Conservation (phyloP, 768 basidiomycete species). For the Boletus reticuloceps region DNA sequence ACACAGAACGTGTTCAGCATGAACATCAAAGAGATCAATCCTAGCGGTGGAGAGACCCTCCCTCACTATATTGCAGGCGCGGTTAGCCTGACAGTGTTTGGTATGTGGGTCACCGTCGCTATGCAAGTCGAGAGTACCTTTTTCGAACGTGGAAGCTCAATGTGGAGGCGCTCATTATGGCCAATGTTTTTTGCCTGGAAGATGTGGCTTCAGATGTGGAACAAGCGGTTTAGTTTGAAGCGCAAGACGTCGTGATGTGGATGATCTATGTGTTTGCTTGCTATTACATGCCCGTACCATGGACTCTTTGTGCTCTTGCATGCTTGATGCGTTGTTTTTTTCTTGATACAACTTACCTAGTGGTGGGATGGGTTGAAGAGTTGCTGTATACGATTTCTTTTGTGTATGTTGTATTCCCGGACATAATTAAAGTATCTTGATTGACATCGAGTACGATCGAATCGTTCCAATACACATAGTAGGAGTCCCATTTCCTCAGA, state of each 20-base stretch:
- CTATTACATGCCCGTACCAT: no score
- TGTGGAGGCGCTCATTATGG: slow-evolving; percentile 24
- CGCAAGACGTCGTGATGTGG: slow-evolving; percentile 8
- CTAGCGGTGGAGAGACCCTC: slow-evolving; percentile 27
- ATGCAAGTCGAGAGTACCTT: slow-evolving; percentile 39
- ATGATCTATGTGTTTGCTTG: not conserved
- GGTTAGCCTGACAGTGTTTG: slow-evolving; percentile 45
- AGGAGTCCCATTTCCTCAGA: no score
- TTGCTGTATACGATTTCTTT: no score
- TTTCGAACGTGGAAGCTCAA: slow-evolving; percentile 11
- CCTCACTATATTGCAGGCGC: slow-evolving; percentile 40
- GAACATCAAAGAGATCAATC: slow-evolving; percentile 48
- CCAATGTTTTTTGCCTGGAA: slow-evolving; percentile 11
- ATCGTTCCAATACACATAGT: no score
- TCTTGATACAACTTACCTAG: no score
- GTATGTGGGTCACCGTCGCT: slow-evolving; percentile 55
- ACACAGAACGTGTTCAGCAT: slow-evolving; percentile 52
- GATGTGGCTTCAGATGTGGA: not conserved
- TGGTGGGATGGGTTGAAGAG: no score
- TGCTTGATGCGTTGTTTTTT: no score
- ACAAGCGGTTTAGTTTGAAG: not conserved
- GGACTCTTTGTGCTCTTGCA: no score
- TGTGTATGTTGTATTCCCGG: no score
- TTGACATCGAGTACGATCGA: no score
- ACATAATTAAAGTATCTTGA: no score